A percentile compares a stretch with the other conserved stretches of the same genome.
phyloP scores from a whole-genome alignment of 2,329 filamentous ascomycete species.

The Monosporascus sp. region DNA sequence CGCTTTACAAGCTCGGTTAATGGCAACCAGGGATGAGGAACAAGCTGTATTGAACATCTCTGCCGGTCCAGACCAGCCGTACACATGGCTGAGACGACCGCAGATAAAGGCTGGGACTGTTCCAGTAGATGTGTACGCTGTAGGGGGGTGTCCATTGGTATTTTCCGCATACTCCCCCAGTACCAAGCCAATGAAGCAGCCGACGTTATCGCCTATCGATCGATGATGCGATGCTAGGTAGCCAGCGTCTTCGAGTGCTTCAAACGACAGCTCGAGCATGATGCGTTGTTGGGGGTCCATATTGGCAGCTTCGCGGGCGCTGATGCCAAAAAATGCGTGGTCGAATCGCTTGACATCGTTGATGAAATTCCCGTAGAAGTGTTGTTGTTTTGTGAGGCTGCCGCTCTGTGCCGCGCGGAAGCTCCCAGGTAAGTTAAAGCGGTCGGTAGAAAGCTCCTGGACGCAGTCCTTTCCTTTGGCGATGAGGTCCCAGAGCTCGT shows the following conservation, averaged over 20 bases:
- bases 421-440: too few species aligned
- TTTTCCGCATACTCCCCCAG: slow-evolving; percentile 22
- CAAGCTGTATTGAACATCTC: slow-evolving; percentile 33
- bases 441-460: too few species aligned
- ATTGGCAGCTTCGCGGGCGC: slow-evolving; percentile 17
- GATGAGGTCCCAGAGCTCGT: slow-evolving; percentile 2
- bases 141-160: slow-evolving; percentile 17
- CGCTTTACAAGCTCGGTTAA: slow-evolving; percentile 28
- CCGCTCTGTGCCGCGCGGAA: too few species aligned
- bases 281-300: slow-evolving; percentile 26
- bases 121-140: slow-evolving; percentile 29
- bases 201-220: slow-evolving; percentile 12
- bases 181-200: slow-evolving; percentile 21
- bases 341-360: slow-evolving; percentile 18
- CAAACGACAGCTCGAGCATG: slow-evolving; percentile 14
- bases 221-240: slow-evolving; percentile 7
- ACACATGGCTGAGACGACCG: slow-evolving; percentile 30
- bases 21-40: slow-evolving; percentile 29
- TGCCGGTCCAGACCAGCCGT: slow-evolving; percentile 31
- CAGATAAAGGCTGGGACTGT: slow-evolving; percentile 26
- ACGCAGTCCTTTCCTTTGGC: too few species aligned
- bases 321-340: slow-evolving; percentile 23
- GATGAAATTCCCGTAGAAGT: slow-evolving; percentile 17
- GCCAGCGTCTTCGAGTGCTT: slow-evolving; percentile 14
- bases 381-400: too few species aligned